Conservation (phyloP, 2,329 filamentous ascomycete species). For the Coniochaeta prunicola region DNA sequence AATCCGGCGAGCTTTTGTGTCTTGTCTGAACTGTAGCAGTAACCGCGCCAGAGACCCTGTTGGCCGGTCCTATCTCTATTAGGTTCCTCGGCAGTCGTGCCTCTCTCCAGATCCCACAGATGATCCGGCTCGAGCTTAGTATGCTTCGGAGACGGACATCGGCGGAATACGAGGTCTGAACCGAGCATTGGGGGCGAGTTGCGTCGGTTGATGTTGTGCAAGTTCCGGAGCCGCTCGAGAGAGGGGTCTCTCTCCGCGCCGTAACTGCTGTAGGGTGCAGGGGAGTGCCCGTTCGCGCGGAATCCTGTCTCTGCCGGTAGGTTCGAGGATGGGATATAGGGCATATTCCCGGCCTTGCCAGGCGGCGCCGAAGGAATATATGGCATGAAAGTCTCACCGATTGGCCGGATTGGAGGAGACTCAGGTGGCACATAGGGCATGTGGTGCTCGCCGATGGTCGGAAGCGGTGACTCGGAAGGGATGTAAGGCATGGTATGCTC, state of each 20-base stretch:
- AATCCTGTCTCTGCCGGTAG: conserved; percentile 34
- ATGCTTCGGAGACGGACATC: conserved; percentile 73
- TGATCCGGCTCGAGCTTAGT: conserved; percentile 80
- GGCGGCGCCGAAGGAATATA: conserved; percentile 21
- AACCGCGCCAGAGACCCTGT: conserved; percentile 70
- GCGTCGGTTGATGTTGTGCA: conserved; percentile 41
- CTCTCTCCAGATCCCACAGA: conserved; percentile 42
- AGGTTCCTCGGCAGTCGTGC: conserved; percentile 33
- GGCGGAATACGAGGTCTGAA: conserved; percentile 69
- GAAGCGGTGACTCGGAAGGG: conserved; percentile 18
- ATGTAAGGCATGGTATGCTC: conserved; percentile 23
- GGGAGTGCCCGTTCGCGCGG: conserved; percentile 22
- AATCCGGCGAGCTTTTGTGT: conserved; percentile 31
- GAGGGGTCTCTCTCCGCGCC: conserved; percentile 41
- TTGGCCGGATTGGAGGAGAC: conserved; percentile 17
- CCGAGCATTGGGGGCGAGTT: conserved; percentile 81
- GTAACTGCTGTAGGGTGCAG: conserved; percentile 18
- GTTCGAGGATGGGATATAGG: conserved; percentile 20
- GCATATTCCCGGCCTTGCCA: conserved; percentile 18
- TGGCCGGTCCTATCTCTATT: conserved; percentile 49
- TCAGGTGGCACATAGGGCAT: conserved; percentile 16
- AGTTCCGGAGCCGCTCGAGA: conserved; percentile 26
- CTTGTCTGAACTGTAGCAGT: conserved; percentile 42
- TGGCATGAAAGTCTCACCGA: conserved; percentile 23
- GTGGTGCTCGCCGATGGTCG: conserved; percentile 18